Evolutionary conservation across 305 asterid genomes (phyloP), one percentile per base, ranked within the genome.

Genomic region (Euphrasia arctica): DNA sequence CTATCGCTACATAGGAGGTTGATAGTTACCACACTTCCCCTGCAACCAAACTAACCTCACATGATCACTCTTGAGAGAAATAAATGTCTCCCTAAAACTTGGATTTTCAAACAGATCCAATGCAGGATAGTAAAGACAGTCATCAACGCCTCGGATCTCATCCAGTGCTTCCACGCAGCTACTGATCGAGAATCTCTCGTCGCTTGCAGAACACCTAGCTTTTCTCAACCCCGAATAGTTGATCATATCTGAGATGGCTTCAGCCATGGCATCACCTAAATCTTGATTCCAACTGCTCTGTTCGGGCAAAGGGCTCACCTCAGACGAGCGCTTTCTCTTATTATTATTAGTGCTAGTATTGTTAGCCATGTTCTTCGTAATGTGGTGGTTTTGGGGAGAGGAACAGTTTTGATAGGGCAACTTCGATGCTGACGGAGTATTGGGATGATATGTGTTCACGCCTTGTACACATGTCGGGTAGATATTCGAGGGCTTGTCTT

Each of bases 141-240:
- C 95, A 32, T 82, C 80, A 52, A 91, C 31, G 28, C 91, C 94
- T 73, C 82, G 80, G 2, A 91, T 83, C 75, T 79, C 93, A 73
- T 88, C 98, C 89, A 91, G 73, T 7, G 82, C 83, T 77, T 79
- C 79, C 67, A 88, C 79, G 84, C 98, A 91, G 68, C 77, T 80
- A 2, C 78, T 72, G 47, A 91, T 86, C 13, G 94, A 70, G 76
- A 80, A 88, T 67, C 78, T 80, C 52, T 71, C 82, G 50, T 76
- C 82, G 34, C 14, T 13, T 67, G 62, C 73, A 59, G 88, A 70
- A 60, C 67, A 72, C 13, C 55, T 43, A 49, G 41, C 58, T 41
- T 72, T 58, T 63, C 78, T 70, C 70, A 76, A 54, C 77, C 73
- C 88, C 36, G 95, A 88, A 32, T 90, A 82, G 51, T 80, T 75